Evolutionary conservation across 352 stramenopile genomes (phyloP), one percentile per base, ranked within the genome.

Genomic region (Thraustotheca clavata): DNA sequence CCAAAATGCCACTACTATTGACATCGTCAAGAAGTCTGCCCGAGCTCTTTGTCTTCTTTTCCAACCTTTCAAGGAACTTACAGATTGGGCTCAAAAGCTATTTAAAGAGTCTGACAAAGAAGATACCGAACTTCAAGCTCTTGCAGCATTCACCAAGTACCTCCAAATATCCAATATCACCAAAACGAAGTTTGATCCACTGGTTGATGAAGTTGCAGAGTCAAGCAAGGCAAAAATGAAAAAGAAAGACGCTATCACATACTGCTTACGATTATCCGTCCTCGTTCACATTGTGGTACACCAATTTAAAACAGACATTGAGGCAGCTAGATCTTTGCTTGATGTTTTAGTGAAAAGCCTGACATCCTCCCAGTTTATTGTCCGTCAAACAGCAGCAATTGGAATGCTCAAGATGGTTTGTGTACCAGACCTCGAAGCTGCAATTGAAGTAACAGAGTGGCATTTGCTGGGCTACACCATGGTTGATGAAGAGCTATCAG

Each of bases 401-500:
- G 73, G 73, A 29, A 60, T 93, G 35, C 66, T 94, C 5, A 89
- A 88, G 43, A 36, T 93, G 3, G 73, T 86, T 59, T 80, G 82
- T 4, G 75, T 76, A n/a, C 59, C 70, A 24, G 67, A 63, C 1
- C 70, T 91, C 3, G 86, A 94, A 49, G 70, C 60, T 5, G 74
- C 70, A 4, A 34, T 91, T 0, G 73, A 62, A 0, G 59, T 89
- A 4, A 68, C 76, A 1, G 73, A 94, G 32, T 94, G 86, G 86
- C 86, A 93, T 36, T 62, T 88, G 34, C 76, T 94, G 4, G 82
- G 82, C 3, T 87, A 87, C 20, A 79, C 76, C 1, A 74, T 93
- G 52, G 78, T 88, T 68, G 86, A 94, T 49, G 79, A 82, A 0
- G 79, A 71, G 35, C 78, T 89, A 69, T 76, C 86, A 24, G 83